Evolutionary conservation across 768 basidiomycete species (phyloP), one percentile per base, ranked within the genome.

Genomic region (Piloderma croceum): DNA sequence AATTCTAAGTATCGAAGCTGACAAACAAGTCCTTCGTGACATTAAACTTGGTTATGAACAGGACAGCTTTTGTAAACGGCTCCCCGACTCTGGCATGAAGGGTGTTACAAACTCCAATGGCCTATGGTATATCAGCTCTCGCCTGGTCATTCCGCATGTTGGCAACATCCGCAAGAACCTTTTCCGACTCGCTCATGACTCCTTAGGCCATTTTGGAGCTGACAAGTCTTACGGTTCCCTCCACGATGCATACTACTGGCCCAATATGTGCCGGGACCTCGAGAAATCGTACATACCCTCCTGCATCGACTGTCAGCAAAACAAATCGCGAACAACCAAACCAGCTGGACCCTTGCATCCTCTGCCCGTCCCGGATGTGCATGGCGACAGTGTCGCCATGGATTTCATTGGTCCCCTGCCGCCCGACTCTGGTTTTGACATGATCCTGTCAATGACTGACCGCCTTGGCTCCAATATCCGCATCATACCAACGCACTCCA

Each of bases 341-440:
- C 47, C 48, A 2, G 4, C 51, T 38, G 41, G n/a, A n/a, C n/a
- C n/a, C n/a, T n/a, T n/a, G n/a, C n/a, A n/a, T n/a, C n/a, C n/a
- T n/a, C n/a, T n/a, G 57, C 6, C 57, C 61, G 29, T 49, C 13
- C 38, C 39, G 1, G 39, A 38, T 21, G 21, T 21, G 1, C 22
- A 36, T 13, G 41, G 47, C 0, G 36, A 48, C 0, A 59, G 53
- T 0, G 42, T 71, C 0, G 54, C 53, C 0, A 53, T 69, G 5
- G 59, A 68, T 38, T 68, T 68, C 34, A 46, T 69, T 9, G 64
- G 65, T 0, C 67, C 62, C 0, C 37, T 67, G 0, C 65, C 62
- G 0, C 32, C 40, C 2, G 62, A 67, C 11, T 13, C 53, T 1
- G 62, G 62, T 0, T 58, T 20, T 33, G 46, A 65, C 23, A 53